Evolutionary conservation across 257 asterid genomes (phyloP).

Genomic region (Plantago major): DNA sequence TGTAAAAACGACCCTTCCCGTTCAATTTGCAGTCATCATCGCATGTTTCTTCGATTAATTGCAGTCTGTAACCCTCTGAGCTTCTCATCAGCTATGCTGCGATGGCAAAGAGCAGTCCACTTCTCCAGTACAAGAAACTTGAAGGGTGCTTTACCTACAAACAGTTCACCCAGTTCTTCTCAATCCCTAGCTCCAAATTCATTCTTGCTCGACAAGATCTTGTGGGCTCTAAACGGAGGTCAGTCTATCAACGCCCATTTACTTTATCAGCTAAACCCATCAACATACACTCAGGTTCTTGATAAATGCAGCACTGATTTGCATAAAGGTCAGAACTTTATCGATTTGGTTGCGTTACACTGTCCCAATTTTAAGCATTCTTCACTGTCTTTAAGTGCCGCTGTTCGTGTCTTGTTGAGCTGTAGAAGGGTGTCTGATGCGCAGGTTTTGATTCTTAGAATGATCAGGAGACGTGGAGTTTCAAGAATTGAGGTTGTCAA

Average conservation of each 20-base stretch:
- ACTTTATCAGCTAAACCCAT: conserved; percentile 42
- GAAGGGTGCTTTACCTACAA: not conserved
- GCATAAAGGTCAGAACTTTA: conserved; percentile 38
- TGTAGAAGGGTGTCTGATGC: conserved; percentile 59
- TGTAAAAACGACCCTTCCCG: too few relatives aligned
- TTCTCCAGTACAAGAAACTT: conserved; percentile 19
- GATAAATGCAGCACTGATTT: conserved; percentile 44
- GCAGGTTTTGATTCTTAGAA: conserved; percentile 61
- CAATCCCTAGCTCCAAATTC: conserved; percentile 31
- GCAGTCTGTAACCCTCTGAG: too few relatives aligned
- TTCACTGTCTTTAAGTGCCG: conserved; percentile 48
- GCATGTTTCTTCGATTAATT: too few relatives aligned
- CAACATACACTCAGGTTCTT: conserved; percentile 43
- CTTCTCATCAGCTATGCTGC: not conserved
- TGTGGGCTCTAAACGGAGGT: conserved; percentile 58
- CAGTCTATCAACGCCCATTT: conserved; percentile 34
- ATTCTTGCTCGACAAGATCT: conserved; percentile 49
- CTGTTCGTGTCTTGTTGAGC: conserved; percentile 48
- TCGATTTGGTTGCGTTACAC: conserved; percentile 39
- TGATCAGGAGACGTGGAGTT: conserved; percentile 66
- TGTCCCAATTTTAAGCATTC: conserved; percentile 65
- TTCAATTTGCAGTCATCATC: too few relatives aligned
- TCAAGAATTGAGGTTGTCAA: conserved; percentile 52
- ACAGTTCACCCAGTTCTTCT: conserved; percentile 13
- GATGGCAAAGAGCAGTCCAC: conserved; percentile 32